Evolutionary conservation across 495 filamentous ascomycete genomes (phyloP).

Genomic region (Aspergillus panamensis): DNA sequence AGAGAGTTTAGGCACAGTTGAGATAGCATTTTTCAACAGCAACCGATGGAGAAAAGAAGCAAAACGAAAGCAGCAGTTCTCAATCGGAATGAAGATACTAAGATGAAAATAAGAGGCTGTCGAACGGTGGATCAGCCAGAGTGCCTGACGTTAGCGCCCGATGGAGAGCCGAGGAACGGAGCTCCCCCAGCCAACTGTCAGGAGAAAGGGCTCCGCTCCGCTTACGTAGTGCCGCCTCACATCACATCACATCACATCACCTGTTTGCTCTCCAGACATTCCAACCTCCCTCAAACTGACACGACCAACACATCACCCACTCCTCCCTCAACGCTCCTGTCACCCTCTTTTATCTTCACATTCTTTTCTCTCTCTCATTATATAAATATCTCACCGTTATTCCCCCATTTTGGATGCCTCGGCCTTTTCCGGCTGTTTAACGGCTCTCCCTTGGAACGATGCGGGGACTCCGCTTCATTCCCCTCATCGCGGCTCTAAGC

Average conservation of each 20-base stretch:
- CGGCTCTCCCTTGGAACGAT: conserved; percentile 23
- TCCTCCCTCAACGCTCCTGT: neutral
- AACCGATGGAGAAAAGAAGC: too few species aligned
- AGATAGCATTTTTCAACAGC: too few species aligned
- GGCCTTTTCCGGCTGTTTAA: neutral
- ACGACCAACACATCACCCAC: conserved; percentile 5
- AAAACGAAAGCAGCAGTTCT: too few species aligned
- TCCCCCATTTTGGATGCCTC: conserved; percentile 1
- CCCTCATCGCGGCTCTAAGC: conserved; percentile 31
- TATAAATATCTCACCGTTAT: neutral
- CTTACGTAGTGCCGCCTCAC: conserved; percentile 21
- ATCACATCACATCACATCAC: conserved; percentile 24
- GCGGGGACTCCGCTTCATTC: conserved; percentile 33
- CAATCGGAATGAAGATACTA: too few species aligned
- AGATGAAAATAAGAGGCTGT: too few species aligned
- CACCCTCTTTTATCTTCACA: neutral
- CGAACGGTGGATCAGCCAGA: neutral
- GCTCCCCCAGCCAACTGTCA: neutral
- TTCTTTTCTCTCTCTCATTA: neutral
- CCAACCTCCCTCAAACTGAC: neutral
- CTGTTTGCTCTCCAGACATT: neutral
- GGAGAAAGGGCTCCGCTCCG: neutral
- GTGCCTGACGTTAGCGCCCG: conserved; percentile 22
- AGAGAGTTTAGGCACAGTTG: too few species aligned
- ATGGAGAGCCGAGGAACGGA: conserved; percentile 6